Evolutionary conservation across 192 early-diverging fungal genomes (phyloP), one percentile per base, ranked within the genome.

Genomic region (Allomyces javanicus): DNA sequence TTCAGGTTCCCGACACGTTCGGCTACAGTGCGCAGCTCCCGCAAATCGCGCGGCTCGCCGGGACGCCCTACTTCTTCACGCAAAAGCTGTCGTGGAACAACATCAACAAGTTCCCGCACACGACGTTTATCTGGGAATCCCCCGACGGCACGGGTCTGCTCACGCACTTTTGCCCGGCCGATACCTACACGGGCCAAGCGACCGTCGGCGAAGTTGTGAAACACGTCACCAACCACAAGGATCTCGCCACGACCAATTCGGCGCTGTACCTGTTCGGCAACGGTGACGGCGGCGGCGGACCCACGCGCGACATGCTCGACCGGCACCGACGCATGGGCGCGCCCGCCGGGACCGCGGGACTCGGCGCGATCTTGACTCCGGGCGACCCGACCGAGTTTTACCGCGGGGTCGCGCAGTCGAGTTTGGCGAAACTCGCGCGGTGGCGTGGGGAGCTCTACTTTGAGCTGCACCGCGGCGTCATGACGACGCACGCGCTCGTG

Each of bases 1-100:
- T 94, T 71, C 96, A 93, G 95, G 79, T 97, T 7, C 93, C 95
- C 7, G 95, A 90, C 73, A 89, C 90, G 1, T 94, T 97, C 76
- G 93, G 93, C 33, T 93, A 93, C 73, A 88, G 90, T 66, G 86
- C 85, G 33, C 89, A 89, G 72, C 68, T 99, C 44, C 96, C 96
- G 10, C 96, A 99, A 79, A 92, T 99, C 44, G 77, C 93, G 24
- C 72, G 79, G 27, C 76, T 78, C 61, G 72, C 91, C 0, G 91
- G 81, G 61, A 75, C 91, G 64, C 75, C 92, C 73, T 99, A 95
- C 74, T 99, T 99, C 67, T 99, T 96, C 73, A 99, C 96, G 4
- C 96, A 97, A 73, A 99, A 99, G 73, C 76, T 99, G 58, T 93
- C 91, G 24, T 99, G 96, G 96, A 97, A 97, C 78, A 96, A 92